Percentiles rank a stretch among this genome's conserved stretches.
Conservation (phyloP, 805 yeast genomes). For the Barnettozyma populi region DNA sequence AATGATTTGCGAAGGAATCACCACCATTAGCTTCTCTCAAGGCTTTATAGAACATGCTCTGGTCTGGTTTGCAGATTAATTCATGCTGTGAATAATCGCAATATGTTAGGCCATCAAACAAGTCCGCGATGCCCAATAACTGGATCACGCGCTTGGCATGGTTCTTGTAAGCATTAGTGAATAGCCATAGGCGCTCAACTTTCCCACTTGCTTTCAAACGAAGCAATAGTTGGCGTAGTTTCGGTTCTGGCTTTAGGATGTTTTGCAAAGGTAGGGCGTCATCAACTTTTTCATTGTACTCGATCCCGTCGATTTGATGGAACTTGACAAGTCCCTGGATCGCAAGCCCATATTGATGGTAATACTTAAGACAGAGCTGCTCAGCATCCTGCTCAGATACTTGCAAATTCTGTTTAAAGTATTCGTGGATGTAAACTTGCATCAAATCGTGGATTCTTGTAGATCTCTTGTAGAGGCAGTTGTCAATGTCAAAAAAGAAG, state of each 20-base stretch:
- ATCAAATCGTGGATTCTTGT: constrained; percentile 77
- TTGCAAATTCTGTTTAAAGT: constrained; percentile 60
- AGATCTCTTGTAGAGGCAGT: constrained; percentile 76
- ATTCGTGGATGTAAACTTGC: constrained; percentile 80
- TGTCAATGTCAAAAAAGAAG: constrained; percentile 91
- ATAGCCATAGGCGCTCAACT: constrained; percentile 78
- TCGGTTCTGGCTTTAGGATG: constrained; percentile 59
- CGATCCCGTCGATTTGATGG: constrained; percentile 76
- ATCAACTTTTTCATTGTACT: constrained; percentile 83
- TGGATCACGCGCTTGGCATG: constrained; percentile 81
- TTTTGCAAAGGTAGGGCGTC: constrained; percentile 84
- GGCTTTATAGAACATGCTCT: constrained; percentile 58
- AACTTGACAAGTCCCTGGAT: constrained; percentile 74
- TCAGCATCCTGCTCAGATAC: constrained; percentile 72
- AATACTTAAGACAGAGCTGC: constrained; percentile 65
- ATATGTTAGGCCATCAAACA: constrained; percentile 89
- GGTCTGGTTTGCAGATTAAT: constrained; percentile 87
- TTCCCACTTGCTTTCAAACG: constrained; percentile 39
- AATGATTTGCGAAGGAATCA: constrained; percentile 41
- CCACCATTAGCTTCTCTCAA: constrained; percentile 48
- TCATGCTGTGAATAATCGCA: constrained; percentile 74
- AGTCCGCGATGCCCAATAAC: constrained; percentile 82
- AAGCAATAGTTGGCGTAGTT: constrained; percentile 47
- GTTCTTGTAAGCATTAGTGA: constrained; percentile 89
- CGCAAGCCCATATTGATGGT: constrained; percentile 85